Evolutionary conservation across 179 eudicot species (phyloP), one percentile per base, ranked within the genome.

Genomic region (Vitellaria paradoxa): DNA sequence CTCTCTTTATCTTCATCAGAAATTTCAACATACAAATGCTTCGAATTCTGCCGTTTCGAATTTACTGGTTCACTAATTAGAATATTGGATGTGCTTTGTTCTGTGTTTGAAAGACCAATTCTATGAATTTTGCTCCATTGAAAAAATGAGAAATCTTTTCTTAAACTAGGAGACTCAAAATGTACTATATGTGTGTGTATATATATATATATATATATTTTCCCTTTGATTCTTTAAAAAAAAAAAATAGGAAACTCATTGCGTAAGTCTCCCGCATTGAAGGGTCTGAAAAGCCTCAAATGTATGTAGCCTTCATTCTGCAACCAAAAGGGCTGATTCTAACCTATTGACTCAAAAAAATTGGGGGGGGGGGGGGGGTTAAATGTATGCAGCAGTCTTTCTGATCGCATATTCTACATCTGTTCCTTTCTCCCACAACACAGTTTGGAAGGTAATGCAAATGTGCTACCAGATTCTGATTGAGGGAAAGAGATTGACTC

Each of bases 361-460:
- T 30, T 1, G 37, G 37, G 37, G 52, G 3, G 3, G 20, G 37
- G 37, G 37, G 37, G 52, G 3, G 3, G 20, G 46, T 18, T 47
- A 9, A 2, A 8, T 61, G 30, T 12, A 61, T 59, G 65, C 6
- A 61, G 12, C 65, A 7, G 20, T 26, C 9, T 53, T 55, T 57
- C 55, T 18, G 63, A 9, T 2, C 8, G 46, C 78, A 42, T 10
- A 60, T 42, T 65, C 47, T 75, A 24, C 14, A 49, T 42, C 10
- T 23, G 42, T 40, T 55, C 30, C 9, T 61, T 30, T 30, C 12
- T 24, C 2, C 30, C 26, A 49, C 49, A 71, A 64, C 70, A 61
- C 84, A 96, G 99, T 94, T 76, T 96, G 99, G 99, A 96, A 92
- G 88, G 90, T 94, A 77, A 92, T 94, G 97, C 93, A 94, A 79